These are phyloP conservation scores for Urostyla sp. DNA, from an alignment of 73 alveolate species.

Conservation along the genomic window DNA sequence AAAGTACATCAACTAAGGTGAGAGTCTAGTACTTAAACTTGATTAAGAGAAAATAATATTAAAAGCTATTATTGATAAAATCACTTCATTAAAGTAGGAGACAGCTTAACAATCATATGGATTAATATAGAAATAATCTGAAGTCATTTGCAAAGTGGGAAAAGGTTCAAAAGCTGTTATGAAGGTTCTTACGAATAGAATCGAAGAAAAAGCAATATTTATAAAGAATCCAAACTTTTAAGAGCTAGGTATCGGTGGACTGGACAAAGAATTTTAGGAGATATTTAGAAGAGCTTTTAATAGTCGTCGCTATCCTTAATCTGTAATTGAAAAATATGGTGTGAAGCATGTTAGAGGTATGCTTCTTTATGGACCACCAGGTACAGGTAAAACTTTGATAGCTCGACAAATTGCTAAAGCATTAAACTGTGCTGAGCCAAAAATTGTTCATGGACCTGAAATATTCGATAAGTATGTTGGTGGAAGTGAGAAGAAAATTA, in stretches of 20 bases:
- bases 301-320: conserved; percentile 97
- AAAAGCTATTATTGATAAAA: background rate
- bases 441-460: conserved; percentile 99
- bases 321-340: conserved; percentile 97
- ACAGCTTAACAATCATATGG: conserved; percentile 26
- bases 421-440: conserved; percentile 94
- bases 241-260: conserved; percentile 99
- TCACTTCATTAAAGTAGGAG: conserved; percentile 24
- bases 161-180: background rate
- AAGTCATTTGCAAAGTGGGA: background rate
- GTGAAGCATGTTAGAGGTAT: conserved; percentile 97
- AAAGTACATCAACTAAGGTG: conserved; percentile 37
- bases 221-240: conserved; percentile 94
- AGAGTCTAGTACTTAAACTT: conserved; percentile 4
- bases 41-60: background rate
- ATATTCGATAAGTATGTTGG: conserved; percentile 97
- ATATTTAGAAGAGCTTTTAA: conserved; percentile 99
- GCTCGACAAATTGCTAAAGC: conserved; percentile 98
- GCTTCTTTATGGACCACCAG: conserved; percentile 99
- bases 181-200: conserved; percentile 44
- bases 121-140: conserved; percentile 6
- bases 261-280: conserved; percentile 95
- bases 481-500: conserved; percentile 94
- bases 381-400: conserved; percentile 98
- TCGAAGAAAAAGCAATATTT: conserved; percentile 70